Evolutionary conservation across 306 rosid species (phyloP), one percentile per base, ranked within the genome.

Genomic region (Urtica urens): DNA sequence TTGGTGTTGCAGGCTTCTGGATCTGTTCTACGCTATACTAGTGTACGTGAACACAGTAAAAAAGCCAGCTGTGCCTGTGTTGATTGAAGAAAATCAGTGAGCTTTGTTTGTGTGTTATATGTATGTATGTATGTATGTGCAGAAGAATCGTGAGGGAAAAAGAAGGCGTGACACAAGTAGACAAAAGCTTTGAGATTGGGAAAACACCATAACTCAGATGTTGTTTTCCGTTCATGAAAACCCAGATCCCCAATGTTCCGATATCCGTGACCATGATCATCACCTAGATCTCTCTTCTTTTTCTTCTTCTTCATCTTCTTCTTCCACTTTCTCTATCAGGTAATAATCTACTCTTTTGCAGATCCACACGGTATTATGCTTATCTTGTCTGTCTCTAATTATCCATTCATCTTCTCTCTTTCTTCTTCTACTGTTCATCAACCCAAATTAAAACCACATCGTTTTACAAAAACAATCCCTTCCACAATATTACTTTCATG

Each of bases 161-260:
- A 53, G 40, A 14, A 54, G 64, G 58, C 59, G 66, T 71, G 68
- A 78, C 64, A 69, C 57, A 72, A 2, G 7, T 68, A 72, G 27
- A 44, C 27, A 20, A 21, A 26, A 9, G 14, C 39, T 35, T 35
- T 6, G n/a, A n/a, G 49, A 64, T 72, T 61, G 41, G 16, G 40
- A 49, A 55, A 72, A 34, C 42, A 31, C 26, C 76, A 72, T 76
- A 10, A 50, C 44, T 77, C 79, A 77, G 83, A 77, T 77, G 83
- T 77, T 77, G 69, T n/a, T n/a, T n/a, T 73, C 83, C 76, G 62
- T 62, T n/a, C n/a, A n/a, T 68, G 83, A 69, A 65, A 69, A 62
- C 38, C 59, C 79, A 68, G 79, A 77, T 72, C 77, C 76, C 54
- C 47, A 70, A 49, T 59, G 52, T 52, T 58, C 3, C 14, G 15